phyloP scores from a whole-genome alignment of 495 filamentous ascomycete genomes.

The Aspergillus homomorphus region DNA sequence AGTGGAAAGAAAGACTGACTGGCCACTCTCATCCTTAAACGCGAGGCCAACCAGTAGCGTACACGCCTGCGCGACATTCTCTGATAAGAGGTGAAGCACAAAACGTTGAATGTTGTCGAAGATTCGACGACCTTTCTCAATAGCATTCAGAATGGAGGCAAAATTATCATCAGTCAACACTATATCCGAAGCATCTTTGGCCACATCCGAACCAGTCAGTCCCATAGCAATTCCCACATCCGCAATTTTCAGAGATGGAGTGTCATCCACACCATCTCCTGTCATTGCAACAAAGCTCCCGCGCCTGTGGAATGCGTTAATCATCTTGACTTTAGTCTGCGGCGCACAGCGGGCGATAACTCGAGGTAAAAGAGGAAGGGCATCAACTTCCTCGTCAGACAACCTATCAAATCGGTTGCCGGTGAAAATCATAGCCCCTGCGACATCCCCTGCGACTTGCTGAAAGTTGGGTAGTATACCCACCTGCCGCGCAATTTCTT shows the following conservation, averaged over 20 bases:
- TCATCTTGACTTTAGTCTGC: conserved; percentile 74
- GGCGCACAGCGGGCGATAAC: conserved; percentile 72
- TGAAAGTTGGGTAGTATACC: no score
- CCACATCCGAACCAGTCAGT: conserved; percentile 71
- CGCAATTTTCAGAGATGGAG: conserved; percentile 73
- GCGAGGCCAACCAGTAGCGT: conserved; percentile 67
- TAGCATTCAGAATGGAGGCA: conserved; percentile 71
- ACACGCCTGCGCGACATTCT: conserved; percentile 69
- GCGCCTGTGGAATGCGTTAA: conserved; percentile 67
- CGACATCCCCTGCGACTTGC: conserved; percentile 53
- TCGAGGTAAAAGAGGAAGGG: conserved; percentile 59
- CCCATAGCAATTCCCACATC: conserved; percentile 89
- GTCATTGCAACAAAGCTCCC: conserved; percentile 74
- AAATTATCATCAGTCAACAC: conserved; percentile 84
- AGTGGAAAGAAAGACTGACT: conserved; percentile 70
- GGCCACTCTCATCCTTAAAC: conserved; percentile 60
- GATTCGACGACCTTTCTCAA: conserved; percentile 70
- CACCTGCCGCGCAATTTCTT: no score
- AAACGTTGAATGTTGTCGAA: conserved; percentile 81
- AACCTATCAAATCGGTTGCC: conserved; percentile 66
- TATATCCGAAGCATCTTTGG: conserved; percentile 82
- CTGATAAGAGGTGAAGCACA: conserved; percentile 68
- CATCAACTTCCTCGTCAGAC: conserved; percentile 61
- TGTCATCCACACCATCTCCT: conserved; percentile 86
- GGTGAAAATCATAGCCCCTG: conserved; percentile 64